Conservation (phyloP, 176 grass and related monocot species). For the Saccharum spontaneum region DNA sequence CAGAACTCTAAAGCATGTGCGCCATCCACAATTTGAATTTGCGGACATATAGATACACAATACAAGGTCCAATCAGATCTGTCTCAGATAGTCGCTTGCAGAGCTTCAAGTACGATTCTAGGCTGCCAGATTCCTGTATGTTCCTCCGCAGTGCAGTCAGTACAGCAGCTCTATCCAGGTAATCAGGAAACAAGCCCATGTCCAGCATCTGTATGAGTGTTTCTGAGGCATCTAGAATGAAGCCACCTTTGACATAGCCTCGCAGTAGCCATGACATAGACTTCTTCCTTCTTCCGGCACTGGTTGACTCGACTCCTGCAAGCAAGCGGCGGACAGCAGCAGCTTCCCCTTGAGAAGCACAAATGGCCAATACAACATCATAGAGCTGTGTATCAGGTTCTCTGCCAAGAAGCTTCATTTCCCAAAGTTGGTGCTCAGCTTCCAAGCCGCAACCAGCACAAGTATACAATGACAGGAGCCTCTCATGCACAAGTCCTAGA, state of each 20-base stretch:
- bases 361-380: conserved; percentile 89
- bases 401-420: conserved; percentile 85
- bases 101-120: conserved; percentile 74
- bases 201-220: conserved; percentile 78
- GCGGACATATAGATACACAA: conserved; percentile 80
- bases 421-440: conserved; percentile 88
- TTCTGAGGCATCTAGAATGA: conserved; percentile 75
- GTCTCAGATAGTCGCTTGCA: conserved; percentile 75
- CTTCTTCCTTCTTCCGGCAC: conserved; percentile 63
- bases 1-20: conserved; percentile 68
- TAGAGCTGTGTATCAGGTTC: conserved; percentile 88
- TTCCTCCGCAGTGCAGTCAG: conserved; percentile 63
- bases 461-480: conserved; percentile 77
- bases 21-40: conserved; percentile 89
- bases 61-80: conserved; percentile 75
- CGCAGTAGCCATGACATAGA: conserved; percentile 87
- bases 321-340: conserved; percentile 68
- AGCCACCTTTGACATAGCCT: conserved; percentile 89
- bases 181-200: conserved; percentile 73
- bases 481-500: conserved; percentile 69
- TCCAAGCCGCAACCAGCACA: conserved; percentile 80
- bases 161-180: conserved; percentile 84
- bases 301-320: conserved; percentile 67
- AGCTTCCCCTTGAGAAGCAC: conserved; percentile 87
- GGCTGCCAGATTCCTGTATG: conserved; percentile 76